Evolutionary conservation across 1,284 basidiomycete species (phyloP).

Genomic region (Gymnopus androsaceus): DNA sequence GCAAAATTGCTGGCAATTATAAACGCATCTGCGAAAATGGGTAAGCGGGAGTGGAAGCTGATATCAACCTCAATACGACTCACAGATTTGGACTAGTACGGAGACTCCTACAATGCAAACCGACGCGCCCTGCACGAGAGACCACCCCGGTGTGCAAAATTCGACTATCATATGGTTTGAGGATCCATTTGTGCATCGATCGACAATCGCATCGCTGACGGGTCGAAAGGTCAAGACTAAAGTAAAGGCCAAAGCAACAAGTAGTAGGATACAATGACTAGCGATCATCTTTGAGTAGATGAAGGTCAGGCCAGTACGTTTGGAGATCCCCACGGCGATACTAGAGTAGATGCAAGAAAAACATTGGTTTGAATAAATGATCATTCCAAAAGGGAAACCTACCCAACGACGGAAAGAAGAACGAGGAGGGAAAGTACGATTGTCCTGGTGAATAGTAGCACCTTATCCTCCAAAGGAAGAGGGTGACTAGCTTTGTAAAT

Average conservation of each 20-base stretch:
- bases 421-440: slow-evolving; percentile 17
- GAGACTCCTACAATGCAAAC: slow-evolving; percentile 11
- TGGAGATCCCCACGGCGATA: slow-evolving; percentile 9
- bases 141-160: slow-evolving; percentile 20
- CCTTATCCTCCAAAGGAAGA: slow-evolving; percentile 12
- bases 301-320: slow-evolving; percentile 11
- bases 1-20: slow-evolving; percentile 18
- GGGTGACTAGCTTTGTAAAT: slow-evolving; percentile 10
- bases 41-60: background rate
- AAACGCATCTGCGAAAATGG: slow-evolving; percentile 11
- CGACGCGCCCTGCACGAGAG: slow-evolving; percentile 17
- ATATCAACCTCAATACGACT: background rate
- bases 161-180: slow-evolving; percentile 14
- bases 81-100: slow-evolving; percentile 18
- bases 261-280: slow-evolving; percentile 6
- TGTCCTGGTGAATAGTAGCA: slow-evolving; percentile 16
- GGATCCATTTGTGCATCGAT: slow-evolving; percentile 11
- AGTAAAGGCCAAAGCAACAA: slow-evolving; percentile 15
- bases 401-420: slow-evolving; percentile 18
- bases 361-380: background rate
- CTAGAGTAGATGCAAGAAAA: slow-evolving; percentile 10
- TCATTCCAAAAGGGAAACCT: background rate
- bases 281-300: slow-evolving; percentile 14
- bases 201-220: slow-evolving; percentile 6
- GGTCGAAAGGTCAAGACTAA: slow-evolving; percentile 15